A percentile compares a stretch with the other conserved stretches of the same genome.
These are phyloP conservation scores for Alternaria novae-zelandiae DNA, from an alignment of 2,329 filamentous ascomycete genomes.

Conservation along the genomic window DNA sequence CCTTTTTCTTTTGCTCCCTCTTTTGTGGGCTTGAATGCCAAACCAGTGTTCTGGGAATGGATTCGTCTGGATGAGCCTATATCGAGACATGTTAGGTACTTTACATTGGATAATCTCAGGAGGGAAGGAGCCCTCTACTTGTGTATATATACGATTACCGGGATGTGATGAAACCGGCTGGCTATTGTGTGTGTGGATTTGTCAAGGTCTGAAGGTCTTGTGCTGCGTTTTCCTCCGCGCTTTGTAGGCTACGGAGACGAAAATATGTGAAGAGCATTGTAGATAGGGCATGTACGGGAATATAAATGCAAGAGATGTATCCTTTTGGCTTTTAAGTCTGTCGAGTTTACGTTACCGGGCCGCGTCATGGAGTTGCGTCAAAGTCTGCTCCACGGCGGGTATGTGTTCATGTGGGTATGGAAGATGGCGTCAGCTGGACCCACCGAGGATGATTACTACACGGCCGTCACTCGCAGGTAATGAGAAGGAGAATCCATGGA, in stretches of 20 bases:
- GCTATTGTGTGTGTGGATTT: neutral
- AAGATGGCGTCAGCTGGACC: neutral
- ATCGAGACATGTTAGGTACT: slow-evolving; percentile 4
- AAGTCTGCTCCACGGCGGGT: neutral
- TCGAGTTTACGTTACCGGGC: neutral
- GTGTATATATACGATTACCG: slow-evolving; percentile 3
- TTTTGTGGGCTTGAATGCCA: neutral
- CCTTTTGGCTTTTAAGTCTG: neutral
- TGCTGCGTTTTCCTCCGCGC: neutral
- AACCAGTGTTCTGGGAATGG: neutral
- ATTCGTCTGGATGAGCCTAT: neutral
- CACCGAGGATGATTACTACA: neutral
- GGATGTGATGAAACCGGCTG: neutral
- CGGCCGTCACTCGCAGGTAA: neutral
- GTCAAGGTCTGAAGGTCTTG: neutral
- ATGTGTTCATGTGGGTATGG: neutral
- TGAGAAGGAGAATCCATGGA: neutral
- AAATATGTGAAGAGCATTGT: neutral
- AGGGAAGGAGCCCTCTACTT: neutral
- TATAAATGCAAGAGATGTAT: neutral
- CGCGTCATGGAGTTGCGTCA: neutral
- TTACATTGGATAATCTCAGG: slow-evolving; percentile 10
- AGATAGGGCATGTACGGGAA: slow-evolving; percentile 6
- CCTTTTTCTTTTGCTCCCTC: neutral
- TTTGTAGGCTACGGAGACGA: neutral